Evolutionary conservation across 2,329 filamentous ascomycete genomes (phyloP).

Genomic region (Corinectria fuckeliana): DNA sequence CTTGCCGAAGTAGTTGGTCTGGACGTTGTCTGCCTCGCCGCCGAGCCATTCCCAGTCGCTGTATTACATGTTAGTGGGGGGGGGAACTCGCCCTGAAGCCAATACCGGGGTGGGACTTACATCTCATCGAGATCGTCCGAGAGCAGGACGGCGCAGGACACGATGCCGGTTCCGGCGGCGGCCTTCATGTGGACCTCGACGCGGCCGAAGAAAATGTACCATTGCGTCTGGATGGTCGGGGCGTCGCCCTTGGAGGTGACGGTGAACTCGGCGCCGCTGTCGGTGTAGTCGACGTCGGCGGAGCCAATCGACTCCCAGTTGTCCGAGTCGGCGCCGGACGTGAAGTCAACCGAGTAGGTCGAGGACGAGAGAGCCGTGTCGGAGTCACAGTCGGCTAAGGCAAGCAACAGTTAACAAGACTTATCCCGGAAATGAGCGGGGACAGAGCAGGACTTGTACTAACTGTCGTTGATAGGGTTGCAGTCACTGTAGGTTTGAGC

Average conservation of each 20-base stretch:
- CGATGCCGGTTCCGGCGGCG: slow-evolving; percentile 75
- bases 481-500: slow-evolving; percentile 21
- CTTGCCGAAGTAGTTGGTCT: slow-evolving; percentile 85
- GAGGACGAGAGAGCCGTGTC: slow-evolving; percentile 25
- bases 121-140: slow-evolving; percentile 72
- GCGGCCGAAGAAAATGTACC: slow-evolving; percentile 86
- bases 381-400: slow-evolving; percentile 17
- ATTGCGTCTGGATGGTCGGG: slow-evolving; percentile 70
- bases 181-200: slow-evolving; percentile 74
- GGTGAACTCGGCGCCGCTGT: slow-evolving; percentile 46
- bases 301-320: slow-evolving; percentile 28
- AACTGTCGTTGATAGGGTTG: slow-evolving; percentile 33
- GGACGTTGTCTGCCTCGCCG: slow-evolving; percentile 72
- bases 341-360: slow-evolving; percentile 31
- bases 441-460: too few species aligned
- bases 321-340: slow-evolving; percentile 25
- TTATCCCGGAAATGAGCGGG: background rate
- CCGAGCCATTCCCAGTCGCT: slow-evolving; percentile 85
- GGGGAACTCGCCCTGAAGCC: background rate
- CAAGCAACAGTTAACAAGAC: background rate
- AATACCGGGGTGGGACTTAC: slow-evolving; percentile 11
- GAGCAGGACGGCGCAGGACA: slow-evolving; percentile 77
- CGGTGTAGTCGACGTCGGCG: slow-evolving; percentile 29
- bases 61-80: background rate
- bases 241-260: slow-evolving; percentile 65